These are phyloP conservation scores for Penicillium samsonianum DNA, from an alignment of 495 filamentous ascomycete species.

Conservation along the genomic window DNA sequence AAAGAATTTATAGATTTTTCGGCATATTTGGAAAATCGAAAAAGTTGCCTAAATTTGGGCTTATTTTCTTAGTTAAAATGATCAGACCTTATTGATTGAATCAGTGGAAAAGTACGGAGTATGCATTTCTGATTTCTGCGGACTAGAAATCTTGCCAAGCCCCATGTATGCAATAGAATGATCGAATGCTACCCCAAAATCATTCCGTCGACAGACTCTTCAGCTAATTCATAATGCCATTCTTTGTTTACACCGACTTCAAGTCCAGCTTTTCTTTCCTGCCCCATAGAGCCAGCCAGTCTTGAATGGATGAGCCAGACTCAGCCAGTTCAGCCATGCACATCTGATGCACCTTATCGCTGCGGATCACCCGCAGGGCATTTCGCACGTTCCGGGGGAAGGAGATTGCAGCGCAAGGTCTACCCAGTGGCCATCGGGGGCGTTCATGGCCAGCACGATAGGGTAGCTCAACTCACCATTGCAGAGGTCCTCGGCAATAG, in stretches of 20 bases:
- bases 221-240: slow-evolving; percentile 1
- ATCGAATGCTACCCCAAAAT: slow-evolving; percentile 1
- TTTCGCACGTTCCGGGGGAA: slow-evolving; percentile 24
- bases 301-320: slow-evolving; percentile 20
- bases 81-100: neutral
- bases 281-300: slow-evolving; percentile 23
- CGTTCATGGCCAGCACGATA: slow-evolving; percentile 30
- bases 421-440: slow-evolving; percentile 22
- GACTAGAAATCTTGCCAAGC: neutral
- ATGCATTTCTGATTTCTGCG: neutral
- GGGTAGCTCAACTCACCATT: slow-evolving; percentile 36
- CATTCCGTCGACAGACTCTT: neutral
- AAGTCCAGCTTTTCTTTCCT: slow-evolving; percentile 26
- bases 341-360: slow-evolving; percentile 17
- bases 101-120: neutral
- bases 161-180: slow-evolving; percentile 3
- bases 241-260: slow-evolving; percentile 12
- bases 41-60: neutral
- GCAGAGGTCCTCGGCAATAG: slow-evolving; percentile 33
- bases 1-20: neutral
- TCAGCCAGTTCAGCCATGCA: slow-evolving; percentile 21
- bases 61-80: neutral
- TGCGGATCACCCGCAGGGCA: slow-evolving; percentile 22
- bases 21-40: neutral
- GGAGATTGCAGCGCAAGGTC: slow-evolving; percentile 15